Evolutionary conservation across 106 monocot species (phyloP), one percentile per base, ranked within the genome.

Genomic region (Alisma plantagoaquatica): DNA sequence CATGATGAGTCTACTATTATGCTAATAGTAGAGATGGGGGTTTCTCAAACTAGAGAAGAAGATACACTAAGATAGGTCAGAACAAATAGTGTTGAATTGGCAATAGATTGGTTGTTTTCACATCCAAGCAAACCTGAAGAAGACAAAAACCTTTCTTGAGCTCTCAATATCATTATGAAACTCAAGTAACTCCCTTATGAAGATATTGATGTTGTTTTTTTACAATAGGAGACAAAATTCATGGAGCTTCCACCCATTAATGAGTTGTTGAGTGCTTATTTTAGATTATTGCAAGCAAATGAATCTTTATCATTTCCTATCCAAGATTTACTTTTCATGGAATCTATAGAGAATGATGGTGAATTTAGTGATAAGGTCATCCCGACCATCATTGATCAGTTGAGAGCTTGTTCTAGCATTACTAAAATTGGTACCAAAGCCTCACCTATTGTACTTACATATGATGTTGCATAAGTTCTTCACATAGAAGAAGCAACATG

Each of bases 71-170:
- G 90, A 51, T 90, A 99, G 50, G 90, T 84, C 27, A 82, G 90
- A 59, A 66, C 76, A 23, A 99, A 99, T 45, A 99, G 90, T 80
- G 98, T 99, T 48, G 98, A 86, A 67, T 66, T 82, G 31, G 98
- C 98, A 42, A 86, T 79, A 31, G 98, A 99, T 67, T 99, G 98
- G 98, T 69, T 99, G 32, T 90, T 90, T 42, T 79, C 86, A 51
- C 90, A 99, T 64, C 98, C 90, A 31, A 90, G 91, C 53, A 86
- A 86, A 66, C 90, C 98, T 18, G 75, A 86, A 77, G 98, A 98
- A 69, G 98, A 99, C 73, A 84, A 73, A 70, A 90, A 99, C 53
- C 98, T 99, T 79, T 89, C 98, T 50, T 82, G 74, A 51, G 98
- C 98, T 63, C 85, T 99, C 57, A 91, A 86, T 99, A 78, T 99